A percentile compares a stretch with the other conserved stretches of the same genome.
Evolutionary conservation across 345 rosid species (phyloP).

Genomic region (Arabis hirsuta): DNA sequence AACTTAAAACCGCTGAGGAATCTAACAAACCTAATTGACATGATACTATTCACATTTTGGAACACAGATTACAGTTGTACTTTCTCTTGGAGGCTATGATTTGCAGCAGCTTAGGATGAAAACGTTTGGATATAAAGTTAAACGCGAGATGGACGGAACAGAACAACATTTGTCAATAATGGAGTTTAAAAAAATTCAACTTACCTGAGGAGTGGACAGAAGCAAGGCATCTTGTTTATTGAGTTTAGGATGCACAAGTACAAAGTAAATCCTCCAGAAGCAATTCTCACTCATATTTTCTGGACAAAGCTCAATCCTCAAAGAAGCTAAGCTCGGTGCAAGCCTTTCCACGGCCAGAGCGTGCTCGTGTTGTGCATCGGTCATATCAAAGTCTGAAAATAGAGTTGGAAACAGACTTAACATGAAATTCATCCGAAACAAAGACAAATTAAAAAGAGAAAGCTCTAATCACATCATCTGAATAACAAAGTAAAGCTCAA

Average conservation of each 20-base stretch:
- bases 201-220: conserved; percentile 85
- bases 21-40: not conserved
- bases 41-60: not conserved
- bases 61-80: too few relatives aligned
- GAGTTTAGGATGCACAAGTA: conserved; percentile 90
- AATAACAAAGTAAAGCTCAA: not conserved
- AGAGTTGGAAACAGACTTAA: not conserved
- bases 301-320: conserved; percentile 91
- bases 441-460: not conserved
- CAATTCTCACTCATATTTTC: conserved; percentile 83
- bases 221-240: conserved; percentile 71
- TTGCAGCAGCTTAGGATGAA: not conserved
- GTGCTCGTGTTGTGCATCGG: conserved; percentile 78
- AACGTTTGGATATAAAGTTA: not conserved
- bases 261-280: conserved; percentile 98
- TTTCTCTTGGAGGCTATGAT: not conserved
- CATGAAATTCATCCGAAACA: conserved; percentile 1
- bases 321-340: conserved; percentile 73
- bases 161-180: not conserved
- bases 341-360: conserved; percentile 74
- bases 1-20: not conserved
- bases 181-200: conserved; percentile 9
- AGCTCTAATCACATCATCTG: not conserved
- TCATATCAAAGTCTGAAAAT: conserved; percentile 76
- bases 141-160: not conserved